phyloP scores from a whole-genome alignment of 495 filamentous ascomycete genomes.

The Endocarpon pusillum region DNA sequence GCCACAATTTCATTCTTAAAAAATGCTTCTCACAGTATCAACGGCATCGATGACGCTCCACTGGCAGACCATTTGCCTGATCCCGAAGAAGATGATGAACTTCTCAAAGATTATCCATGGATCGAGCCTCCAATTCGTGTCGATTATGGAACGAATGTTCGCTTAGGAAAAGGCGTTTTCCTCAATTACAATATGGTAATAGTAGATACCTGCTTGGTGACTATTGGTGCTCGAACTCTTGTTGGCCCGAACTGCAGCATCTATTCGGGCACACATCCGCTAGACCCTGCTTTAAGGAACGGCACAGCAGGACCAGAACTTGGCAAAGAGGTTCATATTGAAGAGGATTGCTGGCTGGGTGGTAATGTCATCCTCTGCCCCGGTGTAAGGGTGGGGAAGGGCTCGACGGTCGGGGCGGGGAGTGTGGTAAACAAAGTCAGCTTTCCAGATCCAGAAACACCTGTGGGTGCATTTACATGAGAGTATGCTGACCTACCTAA shows the following conservation, averaged over 20 bases:
- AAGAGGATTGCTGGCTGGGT: slow-evolving; percentile 81
- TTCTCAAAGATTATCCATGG: slow-evolving; percentile 44
- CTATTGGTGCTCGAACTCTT: slow-evolving; percentile 62
- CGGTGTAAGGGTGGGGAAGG: slow-evolving; percentile 67
- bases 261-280: slow-evolving; percentile 56
- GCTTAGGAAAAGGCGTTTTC: slow-evolving; percentile 48
- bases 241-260: slow-evolving; percentile 63
- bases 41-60: slow-evolving; percentile 38
- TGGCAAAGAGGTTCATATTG: slow-evolving; percentile 59
- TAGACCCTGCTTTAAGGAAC: slow-evolving; percentile 55
- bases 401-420: slow-evolving; percentile 64
- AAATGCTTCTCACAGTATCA: slow-evolving; percentile 26
- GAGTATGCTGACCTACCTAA: too few relatives aligned
- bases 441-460: not conserved
- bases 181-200: slow-evolving; percentile 63
- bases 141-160: slow-evolving; percentile 65
- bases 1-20: too few relatives aligned
- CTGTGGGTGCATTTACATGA: not conserved
- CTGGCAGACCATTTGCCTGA: slow-evolving; percentile 37
- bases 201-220: slow-evolving; percentile 62
- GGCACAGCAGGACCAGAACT: slow-evolving; percentile 58
- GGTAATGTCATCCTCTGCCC: slow-evolving; percentile 59
- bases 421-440: slow-evolving; percentile 79
- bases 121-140: slow-evolving; percentile 52
- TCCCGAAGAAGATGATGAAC: slow-evolving; percentile 39